These are phyloP conservation scores for Trichoderma virens DNA, from an alignment of 495 filamentous ascomycete genomes.

Conservation along the genomic window DNA sequence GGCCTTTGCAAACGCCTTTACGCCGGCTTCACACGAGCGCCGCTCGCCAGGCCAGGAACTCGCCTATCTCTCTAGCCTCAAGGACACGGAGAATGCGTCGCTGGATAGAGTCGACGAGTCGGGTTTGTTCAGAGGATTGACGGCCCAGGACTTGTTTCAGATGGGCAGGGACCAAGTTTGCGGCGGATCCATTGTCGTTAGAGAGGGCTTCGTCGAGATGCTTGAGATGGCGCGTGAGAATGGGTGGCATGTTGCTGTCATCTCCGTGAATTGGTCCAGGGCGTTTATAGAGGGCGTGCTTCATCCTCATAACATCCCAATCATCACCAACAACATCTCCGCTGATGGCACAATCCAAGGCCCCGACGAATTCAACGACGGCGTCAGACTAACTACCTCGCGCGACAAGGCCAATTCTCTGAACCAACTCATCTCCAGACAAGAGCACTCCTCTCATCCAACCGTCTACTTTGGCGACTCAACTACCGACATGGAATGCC, in stretches of 20 bases:
- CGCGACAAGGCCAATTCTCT: conserved; percentile 1
- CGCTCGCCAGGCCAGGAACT: conserved; percentile 25
- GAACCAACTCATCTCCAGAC: background rate
- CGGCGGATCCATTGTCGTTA: conserved; percentile 20
- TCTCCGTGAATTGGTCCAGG: conserved; percentile 39
- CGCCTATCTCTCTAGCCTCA: conserved; percentile 27
- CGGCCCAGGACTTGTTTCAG: conserved; percentile 13
- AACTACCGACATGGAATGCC: conserved; percentile 29
- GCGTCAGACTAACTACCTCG: background rate
- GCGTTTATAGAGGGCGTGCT: conserved; percentile 31
- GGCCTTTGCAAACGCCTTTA: conserved; percentile 23
- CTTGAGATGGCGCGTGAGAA: conserved; percentile 13
- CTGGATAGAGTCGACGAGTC: conserved; percentile 25
- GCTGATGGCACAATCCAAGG: conserved; percentile 6
- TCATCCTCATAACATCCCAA: background rate
- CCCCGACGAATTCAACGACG: background rate
- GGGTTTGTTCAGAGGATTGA: conserved; percentile 27
- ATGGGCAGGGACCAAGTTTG: conserved; percentile 22
- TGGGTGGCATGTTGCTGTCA: conserved; percentile 27
- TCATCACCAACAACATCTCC: conserved; percentile 8
- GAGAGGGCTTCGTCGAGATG: conserved; percentile 30
- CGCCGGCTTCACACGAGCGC: conserved; percentile 16
- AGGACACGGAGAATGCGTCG: conserved; percentile 27
- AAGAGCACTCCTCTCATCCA: conserved; percentile 2
- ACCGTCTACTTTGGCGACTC: conserved; percentile 29